phyloP scores from a whole-genome alignment of 306 rosid species.

The Sicyos edulis region DNA sequence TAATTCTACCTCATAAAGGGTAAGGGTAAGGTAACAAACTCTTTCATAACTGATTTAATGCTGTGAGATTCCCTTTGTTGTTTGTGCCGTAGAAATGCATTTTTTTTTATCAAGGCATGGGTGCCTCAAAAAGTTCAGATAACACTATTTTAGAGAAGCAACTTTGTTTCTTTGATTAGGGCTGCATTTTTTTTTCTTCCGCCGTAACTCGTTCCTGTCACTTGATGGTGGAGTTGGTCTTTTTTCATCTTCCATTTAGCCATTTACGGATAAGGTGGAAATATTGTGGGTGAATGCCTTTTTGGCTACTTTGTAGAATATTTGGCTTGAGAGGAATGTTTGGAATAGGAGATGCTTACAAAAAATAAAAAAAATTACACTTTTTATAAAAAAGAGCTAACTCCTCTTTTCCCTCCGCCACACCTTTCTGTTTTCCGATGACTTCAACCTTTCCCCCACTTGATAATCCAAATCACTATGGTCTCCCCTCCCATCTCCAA shows the following conservation, averaged over 20 bases:
- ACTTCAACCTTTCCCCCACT: too few relatives aligned
- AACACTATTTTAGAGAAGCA: background rate
- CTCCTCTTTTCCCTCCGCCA: too few relatives aligned
- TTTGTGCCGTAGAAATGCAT: background rate
- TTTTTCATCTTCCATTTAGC: background rate
- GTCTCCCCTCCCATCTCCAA: too few relatives aligned
- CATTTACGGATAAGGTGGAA: background rate
- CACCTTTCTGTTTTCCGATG: too few relatives aligned
- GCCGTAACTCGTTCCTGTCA: background rate
- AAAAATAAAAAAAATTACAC: too few relatives aligned
- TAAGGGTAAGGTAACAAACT: too few relatives aligned
- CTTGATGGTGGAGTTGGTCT: background rate
- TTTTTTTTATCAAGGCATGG: background rate
- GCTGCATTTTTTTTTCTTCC: background rate
- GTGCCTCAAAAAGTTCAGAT: background rate
- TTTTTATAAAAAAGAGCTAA: too few relatives aligned
- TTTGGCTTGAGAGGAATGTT: conserved; percentile 1
- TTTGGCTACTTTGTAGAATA: background rate
- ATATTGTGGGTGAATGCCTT: background rate
- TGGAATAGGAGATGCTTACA: background rate
- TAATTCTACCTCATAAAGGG: background rate
- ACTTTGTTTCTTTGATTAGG: background rate
- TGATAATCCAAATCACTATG: too few relatives aligned
- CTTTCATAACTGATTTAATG: background rate
- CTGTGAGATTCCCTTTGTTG: background rate